A percentile compares a stretch with the other conserved stretches of the same genome.
Evolutionary conservation across 148 eudicot species (phyloP).

Genomic region (Amaranthus cruentus): DNA sequence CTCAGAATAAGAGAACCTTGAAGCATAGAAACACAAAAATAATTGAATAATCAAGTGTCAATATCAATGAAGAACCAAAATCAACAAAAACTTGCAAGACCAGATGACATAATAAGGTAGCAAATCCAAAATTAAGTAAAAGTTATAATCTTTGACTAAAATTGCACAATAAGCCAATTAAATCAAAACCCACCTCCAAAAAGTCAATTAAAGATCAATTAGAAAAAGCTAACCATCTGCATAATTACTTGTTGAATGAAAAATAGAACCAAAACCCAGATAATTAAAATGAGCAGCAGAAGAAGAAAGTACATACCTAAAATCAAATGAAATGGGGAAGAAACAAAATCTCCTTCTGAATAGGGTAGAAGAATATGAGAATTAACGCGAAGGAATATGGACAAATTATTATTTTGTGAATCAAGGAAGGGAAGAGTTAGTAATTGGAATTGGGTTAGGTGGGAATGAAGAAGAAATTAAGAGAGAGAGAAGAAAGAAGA

Average conservation of each 20-base stretch:
- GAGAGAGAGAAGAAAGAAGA: slow-evolving; percentile 12
- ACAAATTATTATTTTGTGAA: slow-evolving; percentile 8
- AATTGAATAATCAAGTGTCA: background rate
- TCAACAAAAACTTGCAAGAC: background rate
- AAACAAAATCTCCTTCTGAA: background rate
- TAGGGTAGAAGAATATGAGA: background rate
- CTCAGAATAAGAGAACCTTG: background rate
- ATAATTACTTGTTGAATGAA: background rate
- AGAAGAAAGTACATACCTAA: slow-evolving; percentile 11
- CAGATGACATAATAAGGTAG: background rate
- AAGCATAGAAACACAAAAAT: background rate
- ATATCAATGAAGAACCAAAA: background rate
- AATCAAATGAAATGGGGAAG: slow-evolving; percentile 2
- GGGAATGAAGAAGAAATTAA: background rate
- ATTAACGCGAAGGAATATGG: background rate
- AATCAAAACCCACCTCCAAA: background rate
- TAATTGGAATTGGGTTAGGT: slow-evolving; percentile 21
- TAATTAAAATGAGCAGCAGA: background rate
- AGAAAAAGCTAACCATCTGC: background rate
- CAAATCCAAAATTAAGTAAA: background rate
- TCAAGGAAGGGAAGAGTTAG: slow-evolving; percentile 13
- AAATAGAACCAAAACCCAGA: background rate
- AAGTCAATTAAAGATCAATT: background rate
- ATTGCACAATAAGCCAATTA: background rate
- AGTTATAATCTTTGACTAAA: background rate